Percentiles rank a stretch among this genome's conserved stretches.
These are phyloP conservation scores for Penicillium diatomitis DNA, from an alignment of 495 filamentous ascomycete species.

Conservation along the genomic window DNA sequence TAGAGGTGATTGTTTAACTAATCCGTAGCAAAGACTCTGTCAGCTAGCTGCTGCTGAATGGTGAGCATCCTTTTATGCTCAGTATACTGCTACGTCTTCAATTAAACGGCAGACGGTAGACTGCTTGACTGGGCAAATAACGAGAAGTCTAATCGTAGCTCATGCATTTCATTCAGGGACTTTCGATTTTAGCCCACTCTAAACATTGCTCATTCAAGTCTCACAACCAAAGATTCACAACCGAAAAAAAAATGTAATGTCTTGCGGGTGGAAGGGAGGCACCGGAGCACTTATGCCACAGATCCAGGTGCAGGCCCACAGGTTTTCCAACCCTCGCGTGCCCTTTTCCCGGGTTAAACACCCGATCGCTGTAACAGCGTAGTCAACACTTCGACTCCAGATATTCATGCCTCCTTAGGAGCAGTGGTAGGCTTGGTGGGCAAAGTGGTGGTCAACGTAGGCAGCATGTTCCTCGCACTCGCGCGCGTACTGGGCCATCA, in stretches of 20 bases:
- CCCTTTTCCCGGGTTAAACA: too few species aligned
- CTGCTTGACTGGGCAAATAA: too few species aligned
- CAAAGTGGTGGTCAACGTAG: constrained; percentile 28
- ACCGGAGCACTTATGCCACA: too few species aligned
- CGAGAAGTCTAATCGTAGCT: constrained; percentile 7
- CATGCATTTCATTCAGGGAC: constrained; percentile 16
- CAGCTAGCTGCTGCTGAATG: too few species aligned
- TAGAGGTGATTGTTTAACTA: too few species aligned
- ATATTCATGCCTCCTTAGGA: constrained; percentile 13
- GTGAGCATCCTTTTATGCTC: too few species aligned
- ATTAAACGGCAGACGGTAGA: too few species aligned
- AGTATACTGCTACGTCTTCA: too few species aligned
- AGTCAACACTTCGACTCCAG: neutral
- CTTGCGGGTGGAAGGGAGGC: too few species aligned
- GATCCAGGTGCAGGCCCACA: too few species aligned
- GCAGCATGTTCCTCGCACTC: constrained; percentile 35
- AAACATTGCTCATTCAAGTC: constrained; percentile 8
- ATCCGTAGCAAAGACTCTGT: too few species aligned
- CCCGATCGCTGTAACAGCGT: neutral
- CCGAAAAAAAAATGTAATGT: neutral
- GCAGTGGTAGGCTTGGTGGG: constrained; percentile 25
- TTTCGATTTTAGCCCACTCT: constrained; percentile 8
- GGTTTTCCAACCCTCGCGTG: too few species aligned
- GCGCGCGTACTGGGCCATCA: constrained; percentile 76
- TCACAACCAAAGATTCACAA: neutral